Base-by-base conservation (phyloP, 768 basidiomycete species). In the Pisolithus sp. region DNA sequence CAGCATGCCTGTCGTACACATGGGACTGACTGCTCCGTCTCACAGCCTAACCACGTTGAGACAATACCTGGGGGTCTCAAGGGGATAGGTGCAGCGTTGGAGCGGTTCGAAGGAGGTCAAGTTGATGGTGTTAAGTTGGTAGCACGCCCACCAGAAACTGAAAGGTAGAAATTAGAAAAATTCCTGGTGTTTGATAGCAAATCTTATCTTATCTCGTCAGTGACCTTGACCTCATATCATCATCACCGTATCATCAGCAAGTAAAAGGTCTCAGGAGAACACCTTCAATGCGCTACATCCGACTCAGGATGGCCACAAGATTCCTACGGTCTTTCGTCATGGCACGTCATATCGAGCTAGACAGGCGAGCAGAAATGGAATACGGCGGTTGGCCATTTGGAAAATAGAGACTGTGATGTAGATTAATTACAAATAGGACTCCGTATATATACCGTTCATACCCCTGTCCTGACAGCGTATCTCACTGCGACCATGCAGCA, bases 101-200 rank as follows among this genome's bases (percentile, higher is more conserved):
- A 69, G 59, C 65, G 71, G 42, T 57, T 80, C 58, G 62, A 71
- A 53, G 62, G 65, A 4, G 68, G 70, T 30, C 60, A 71, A 54
- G 70, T 78, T 17, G 76, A 74, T 43, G 75, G 73, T 4, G 59
- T 69, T 23, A 79, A 78, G 59, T 58, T 79, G 36, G 67, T 78
- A 47, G 68, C 63, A 50, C 68, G 58, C 45, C 77, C 76, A 7
- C 70, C 72, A 58, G 76, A 77, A 46, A 76, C 72, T 8, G 64
- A 68, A 67, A 64, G 64, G 64, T 65, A 65, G 65, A 60, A 57
- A 45, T 39, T 49, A 57, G 23, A 50, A 52, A 53, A 43, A 46
- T 31, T 41, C 55, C 26, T 34, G 17, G 9, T 17, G 17, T 41
- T 18, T 40, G 26, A 65, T 53, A 54, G 60, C 60, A 62, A 57